Conservation (phyloP, 805 yeast species). For the Kuraishia capsulata region DNA sequence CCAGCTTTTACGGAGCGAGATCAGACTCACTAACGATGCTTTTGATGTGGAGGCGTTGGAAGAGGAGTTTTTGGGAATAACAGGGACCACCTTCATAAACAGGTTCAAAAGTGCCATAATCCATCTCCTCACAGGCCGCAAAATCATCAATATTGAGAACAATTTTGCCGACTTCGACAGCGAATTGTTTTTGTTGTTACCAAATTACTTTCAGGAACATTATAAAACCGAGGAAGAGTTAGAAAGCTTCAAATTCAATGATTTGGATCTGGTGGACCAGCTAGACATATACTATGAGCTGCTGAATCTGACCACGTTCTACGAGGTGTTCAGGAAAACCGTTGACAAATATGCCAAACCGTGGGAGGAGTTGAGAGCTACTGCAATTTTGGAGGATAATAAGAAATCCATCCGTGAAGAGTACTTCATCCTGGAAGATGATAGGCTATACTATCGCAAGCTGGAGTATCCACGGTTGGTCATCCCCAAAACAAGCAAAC, state of each 20-base stretch:
- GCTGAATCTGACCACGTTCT: constrained; percentile 31
- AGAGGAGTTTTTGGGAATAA: constrained; percentile 44
- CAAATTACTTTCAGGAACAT: constrained; percentile 5
- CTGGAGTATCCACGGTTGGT: constrained; percentile 20
- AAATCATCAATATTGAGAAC: constrained; percentile 12
- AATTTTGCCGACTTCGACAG: constrained; percentile 21
- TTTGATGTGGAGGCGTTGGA: constrained; percentile 55
- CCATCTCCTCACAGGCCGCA: constrained; percentile 27
- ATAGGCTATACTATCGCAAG: constrained; percentile 37
- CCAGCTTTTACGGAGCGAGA: constrained; percentile 38
- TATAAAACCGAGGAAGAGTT: constrained; percentile 10
- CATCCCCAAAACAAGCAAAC: constrained; percentile 29
- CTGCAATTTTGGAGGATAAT: constrained; percentile 11
- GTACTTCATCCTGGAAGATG: constrained; percentile 36
- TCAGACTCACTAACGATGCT: constrained; percentile 39
- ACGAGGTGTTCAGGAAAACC: constrained; percentile 34
- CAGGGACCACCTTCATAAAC: constrained; percentile 30
- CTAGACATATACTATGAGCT: constrained; percentile 38
- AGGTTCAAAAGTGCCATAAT: constrained; percentile 34
- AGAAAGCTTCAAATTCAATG: constrained; percentile 24
- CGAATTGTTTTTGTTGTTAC: constrained; percentile 10
- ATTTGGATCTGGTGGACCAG: constrained; percentile 33
- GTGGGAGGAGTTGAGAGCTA: constrained; percentile 13
- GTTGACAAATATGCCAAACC: constrained; percentile 28
- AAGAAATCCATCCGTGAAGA: constrained; percentile 12